Evolutionary conservation across 306 rosid genomes (phyloP).

Genomic region (Hylodesmum podocarpum): DNA sequence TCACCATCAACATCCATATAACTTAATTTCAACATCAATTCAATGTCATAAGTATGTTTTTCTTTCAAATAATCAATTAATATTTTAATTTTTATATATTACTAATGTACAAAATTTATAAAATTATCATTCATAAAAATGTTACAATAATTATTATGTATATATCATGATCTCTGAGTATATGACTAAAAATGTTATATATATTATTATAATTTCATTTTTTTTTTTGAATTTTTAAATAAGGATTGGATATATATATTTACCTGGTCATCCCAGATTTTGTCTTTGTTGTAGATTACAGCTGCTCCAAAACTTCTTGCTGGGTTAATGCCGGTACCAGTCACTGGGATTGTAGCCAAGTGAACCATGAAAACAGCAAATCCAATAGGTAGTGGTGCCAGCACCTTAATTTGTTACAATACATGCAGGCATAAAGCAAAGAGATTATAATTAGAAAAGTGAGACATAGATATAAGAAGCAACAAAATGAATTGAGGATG

Average conservation of each 20-base stretch:
- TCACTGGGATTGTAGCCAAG: conserved; percentile 89
- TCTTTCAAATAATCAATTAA: no score
- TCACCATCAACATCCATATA: not conserved
- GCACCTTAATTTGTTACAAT: conserved; percentile 54
- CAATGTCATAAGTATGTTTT: not conserved
- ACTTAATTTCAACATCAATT: not conserved
- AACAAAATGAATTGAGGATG: not conserved
- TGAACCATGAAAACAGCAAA: conserved; percentile 98
- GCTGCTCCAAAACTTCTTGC: conserved; percentile 99
- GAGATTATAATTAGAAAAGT: not conserved
- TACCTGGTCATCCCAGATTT: conserved; percentile 92
- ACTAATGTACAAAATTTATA: no score
- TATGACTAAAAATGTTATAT: no score
- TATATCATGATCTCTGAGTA: no score
- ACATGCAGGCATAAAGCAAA: not conserved
- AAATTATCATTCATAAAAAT: no score
- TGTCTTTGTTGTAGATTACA: conserved; percentile 61
- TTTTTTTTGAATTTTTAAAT: no score
- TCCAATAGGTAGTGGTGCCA: conserved; percentile 95
- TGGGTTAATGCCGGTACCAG: conserved; percentile 97
- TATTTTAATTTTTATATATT: no score
- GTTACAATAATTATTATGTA: no score
- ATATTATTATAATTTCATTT: no score
- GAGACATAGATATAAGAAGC: not conserved
- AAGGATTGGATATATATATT: not conserved